These are phyloP conservation scores for Irpex sp. DNA, from an alignment of 1,284 basidiomycete species.

Conservation along the genomic window DNA sequence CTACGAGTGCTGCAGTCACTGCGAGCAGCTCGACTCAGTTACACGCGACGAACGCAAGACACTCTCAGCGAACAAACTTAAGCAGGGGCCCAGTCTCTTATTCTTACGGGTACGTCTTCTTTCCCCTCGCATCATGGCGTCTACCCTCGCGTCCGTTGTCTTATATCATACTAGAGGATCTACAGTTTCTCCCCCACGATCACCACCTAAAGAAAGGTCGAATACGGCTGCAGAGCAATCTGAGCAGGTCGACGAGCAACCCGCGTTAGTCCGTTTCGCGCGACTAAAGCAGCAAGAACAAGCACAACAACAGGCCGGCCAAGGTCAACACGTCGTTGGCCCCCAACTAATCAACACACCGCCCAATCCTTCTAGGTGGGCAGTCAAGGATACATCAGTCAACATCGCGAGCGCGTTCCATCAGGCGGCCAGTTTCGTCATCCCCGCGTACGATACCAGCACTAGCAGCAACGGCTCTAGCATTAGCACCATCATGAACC, in stretches of 20 bases:
- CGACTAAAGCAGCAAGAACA: slow-evolving; percentile 51
- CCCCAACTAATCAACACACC: slow-evolving; percentile 34
- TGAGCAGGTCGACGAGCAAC: slow-evolving; percentile 36
- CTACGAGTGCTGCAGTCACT: slow-evolving; percentile 16
- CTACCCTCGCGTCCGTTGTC: slow-evolving; percentile 13
- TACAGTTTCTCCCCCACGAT: slow-evolving; percentile 45
- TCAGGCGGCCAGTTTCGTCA: slow-evolving; percentile 54
- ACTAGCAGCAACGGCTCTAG: slow-evolving; percentile 2
- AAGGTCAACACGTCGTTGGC: slow-evolving; percentile 22
- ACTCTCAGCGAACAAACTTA: slow-evolving; percentile 32
- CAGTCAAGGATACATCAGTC: slow-evolving; percentile 76
- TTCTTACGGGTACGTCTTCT: slow-evolving; percentile 60
- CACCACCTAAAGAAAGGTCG: slow-evolving; percentile 45
- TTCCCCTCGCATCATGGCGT: slow-evolving; percentile 4
- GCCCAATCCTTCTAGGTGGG: slow-evolving; percentile 63
- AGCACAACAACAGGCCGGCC: slow-evolving; percentile 30
- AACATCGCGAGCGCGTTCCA: slow-evolving; percentile 79
- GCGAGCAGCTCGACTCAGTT: slow-evolving; percentile 10
- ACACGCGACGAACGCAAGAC: slow-evolving; percentile 20
- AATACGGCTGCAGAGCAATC: slow-evolving; percentile 10
- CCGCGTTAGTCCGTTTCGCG: slow-evolving; percentile 46
- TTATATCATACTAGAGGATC: slow-evolving; percentile 47
- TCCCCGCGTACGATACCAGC: slow-evolving; percentile 15
- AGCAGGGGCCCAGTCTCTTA: slow-evolving; percentile 53
- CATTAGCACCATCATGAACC: slow-evolving; percentile 30